Percentiles rank a stretch among this genome's conserved stretches.
Conservation (phyloP, 805 yeast species). For the Clavispora asparagi region DNA sequence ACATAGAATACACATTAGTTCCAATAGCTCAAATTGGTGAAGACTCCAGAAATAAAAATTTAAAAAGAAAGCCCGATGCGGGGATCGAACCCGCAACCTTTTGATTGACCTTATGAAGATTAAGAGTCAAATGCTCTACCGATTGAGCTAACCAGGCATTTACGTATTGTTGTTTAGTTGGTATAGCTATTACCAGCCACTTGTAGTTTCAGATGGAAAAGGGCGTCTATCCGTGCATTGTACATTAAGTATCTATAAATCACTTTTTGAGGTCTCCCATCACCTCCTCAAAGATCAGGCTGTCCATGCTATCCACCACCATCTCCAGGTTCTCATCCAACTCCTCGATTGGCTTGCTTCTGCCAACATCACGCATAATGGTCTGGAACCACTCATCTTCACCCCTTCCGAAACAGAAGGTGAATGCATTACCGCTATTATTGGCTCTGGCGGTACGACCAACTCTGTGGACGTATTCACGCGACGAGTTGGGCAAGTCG, state of each 20-base stretch:
- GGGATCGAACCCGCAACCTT: slow-evolving; percentile 16
- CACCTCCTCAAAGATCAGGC: slow-evolving; percentile 19
- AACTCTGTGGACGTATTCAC: slow-evolving; percentile 92
- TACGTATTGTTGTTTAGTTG: no score
- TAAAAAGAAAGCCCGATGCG: slow-evolving; percentile 13
- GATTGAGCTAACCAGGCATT: slow-evolving; percentile 14
- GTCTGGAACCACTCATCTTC: slow-evolving; percentile 63
- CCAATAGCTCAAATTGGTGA: no score
- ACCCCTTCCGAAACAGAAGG: slow-evolving; percentile 69
- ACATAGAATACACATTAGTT: not conserved
- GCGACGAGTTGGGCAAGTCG: slow-evolving; percentile 80
- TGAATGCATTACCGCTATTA: slow-evolving; percentile 68
- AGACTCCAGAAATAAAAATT: no score
- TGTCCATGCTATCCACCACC: slow-evolving; percentile 16
- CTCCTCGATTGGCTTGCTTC: slow-evolving; percentile 17
- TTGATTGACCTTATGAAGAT: slow-evolving; percentile 11
- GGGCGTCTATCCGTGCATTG: not conserved
- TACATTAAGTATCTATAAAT: not conserved
- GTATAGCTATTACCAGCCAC: no score
- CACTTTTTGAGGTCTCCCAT: slow-evolving; percentile 21
- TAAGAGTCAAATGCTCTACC: slow-evolving; percentile 15
- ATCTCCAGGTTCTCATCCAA: slow-evolving; percentile 15
- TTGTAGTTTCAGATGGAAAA: no score
- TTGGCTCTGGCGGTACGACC: slow-evolving; percentile 98
- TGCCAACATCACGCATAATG: slow-evolving; percentile 46